A percentile compares a stretch with the other conserved stretches of the same genome.
phyloP scores from a whole-genome alignment of 192 early-diverging fungal genomes.

The Coemansia sp. region DNA sequence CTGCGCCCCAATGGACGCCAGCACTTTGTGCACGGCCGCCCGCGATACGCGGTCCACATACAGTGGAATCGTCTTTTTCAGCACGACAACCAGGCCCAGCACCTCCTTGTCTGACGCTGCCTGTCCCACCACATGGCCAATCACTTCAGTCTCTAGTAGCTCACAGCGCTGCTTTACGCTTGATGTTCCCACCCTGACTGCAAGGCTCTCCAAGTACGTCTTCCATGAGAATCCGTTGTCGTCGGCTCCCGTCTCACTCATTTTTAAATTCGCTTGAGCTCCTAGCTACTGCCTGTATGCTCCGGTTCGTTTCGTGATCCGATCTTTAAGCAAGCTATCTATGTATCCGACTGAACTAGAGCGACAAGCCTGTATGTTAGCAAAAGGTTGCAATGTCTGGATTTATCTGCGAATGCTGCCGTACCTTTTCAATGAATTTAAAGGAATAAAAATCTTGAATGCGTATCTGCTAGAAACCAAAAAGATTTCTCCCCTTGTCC shows the following conservation, averaged over 20 bases:
- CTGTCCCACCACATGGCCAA: slow-evolving; percentile 27
- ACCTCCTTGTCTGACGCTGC: slow-evolving; percentile 43
- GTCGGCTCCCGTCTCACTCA: slow-evolving; percentile 16
- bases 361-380: no score
- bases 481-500: background rate
- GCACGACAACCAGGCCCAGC: slow-evolving; percentile 49
- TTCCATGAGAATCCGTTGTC: slow-evolving; percentile 55
- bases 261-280: slow-evolving; percentile 5
- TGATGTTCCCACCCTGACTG: slow-evolving; percentile 55
- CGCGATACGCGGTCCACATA: slow-evolving; percentile 72
- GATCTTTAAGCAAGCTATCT: no score
- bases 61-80: slow-evolving; percentile 63
- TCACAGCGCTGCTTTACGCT: slow-evolving; percentile 55
- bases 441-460: background rate
- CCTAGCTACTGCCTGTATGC: background rate
- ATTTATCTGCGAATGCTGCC: no score
- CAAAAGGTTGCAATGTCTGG: no score
- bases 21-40: slow-evolving; percentile 57
- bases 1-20: slow-evolving; percentile 60
- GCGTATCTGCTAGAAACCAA: background rate
- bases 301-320: background rate
- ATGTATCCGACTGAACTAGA: no score
- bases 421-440: background rate
- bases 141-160: slow-evolving; percentile 52
- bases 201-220: slow-evolving; percentile 56